phyloP scores from a whole-genome alignment of 306 rosid genomes.

The Sicyos edulis region DNA sequence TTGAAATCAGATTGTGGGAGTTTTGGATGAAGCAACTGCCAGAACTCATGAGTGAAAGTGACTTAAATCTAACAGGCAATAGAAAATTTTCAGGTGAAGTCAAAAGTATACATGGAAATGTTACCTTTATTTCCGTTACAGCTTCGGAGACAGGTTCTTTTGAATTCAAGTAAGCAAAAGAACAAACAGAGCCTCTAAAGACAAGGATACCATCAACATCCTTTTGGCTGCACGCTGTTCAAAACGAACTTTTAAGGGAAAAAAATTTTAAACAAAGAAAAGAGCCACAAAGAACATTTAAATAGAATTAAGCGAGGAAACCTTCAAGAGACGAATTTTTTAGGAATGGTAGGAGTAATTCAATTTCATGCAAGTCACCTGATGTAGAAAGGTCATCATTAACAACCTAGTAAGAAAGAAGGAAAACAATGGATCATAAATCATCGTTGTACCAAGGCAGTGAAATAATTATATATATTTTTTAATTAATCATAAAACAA shows the following conservation, averaged over 20 bases:
- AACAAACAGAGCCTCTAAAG: constrained; percentile 66
- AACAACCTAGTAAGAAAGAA: constrained; percentile 40
- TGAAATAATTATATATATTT: not conserved
- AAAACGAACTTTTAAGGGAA: not conserved
- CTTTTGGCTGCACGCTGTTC: constrained; percentile 64
- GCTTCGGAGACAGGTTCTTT: constrained; percentile 79
- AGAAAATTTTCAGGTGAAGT: not conserved
- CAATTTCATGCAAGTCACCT: constrained; percentile 62
- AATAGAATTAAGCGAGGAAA: constrained; percentile 22
- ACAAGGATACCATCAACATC: constrained; percentile 58
- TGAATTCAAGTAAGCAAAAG: constrained; percentile 68
- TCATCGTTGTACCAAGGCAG: not conserved
- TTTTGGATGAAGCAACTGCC: not conserved
- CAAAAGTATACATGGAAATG: constrained; percentile 2
- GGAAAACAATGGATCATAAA: constrained; percentile 10
- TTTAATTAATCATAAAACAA: not conserved
- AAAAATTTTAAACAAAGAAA: not conserved
- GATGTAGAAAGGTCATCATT: constrained; percentile 44
- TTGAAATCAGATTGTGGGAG: not conserved
- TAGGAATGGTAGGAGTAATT: constrained; percentile 64
- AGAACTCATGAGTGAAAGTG: not conserved
- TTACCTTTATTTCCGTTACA: constrained; percentile 68
- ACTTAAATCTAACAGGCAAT: not conserved
- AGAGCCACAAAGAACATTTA: not conserved
- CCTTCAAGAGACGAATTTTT: constrained; percentile 46